These are phyloP conservation scores for Coemansia sp. DNA, from an alignment of 371 early-diverging fungal species.

Conservation along the genomic window DNA sequence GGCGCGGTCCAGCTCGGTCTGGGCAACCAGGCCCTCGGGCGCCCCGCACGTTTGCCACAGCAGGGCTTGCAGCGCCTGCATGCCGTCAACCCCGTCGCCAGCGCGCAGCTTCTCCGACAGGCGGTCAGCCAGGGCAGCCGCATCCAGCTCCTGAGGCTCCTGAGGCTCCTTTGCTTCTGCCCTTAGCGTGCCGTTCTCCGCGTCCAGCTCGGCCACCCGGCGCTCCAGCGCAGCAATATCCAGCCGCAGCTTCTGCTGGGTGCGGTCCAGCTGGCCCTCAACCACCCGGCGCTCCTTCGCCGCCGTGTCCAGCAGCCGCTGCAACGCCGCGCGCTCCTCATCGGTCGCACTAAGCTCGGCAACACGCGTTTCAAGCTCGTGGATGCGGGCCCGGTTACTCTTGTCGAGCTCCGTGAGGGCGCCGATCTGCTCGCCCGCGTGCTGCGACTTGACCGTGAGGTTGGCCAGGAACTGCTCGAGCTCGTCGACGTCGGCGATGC, in stretches of 20 bases:
- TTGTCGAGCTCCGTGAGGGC: constrained; percentile 48
- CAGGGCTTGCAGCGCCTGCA: not conserved
- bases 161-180: not conserved
- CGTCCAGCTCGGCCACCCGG: constrained; percentile 4
- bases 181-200: not conserved
- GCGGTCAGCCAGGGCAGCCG: constrained; percentile 8
- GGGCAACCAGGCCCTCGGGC: constrained; percentile 26
- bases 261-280: constrained; percentile 44
- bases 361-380: constrained; percentile 22
- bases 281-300: constrained; percentile 40
- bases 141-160: too few relatives aligned
- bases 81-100: not conserved
- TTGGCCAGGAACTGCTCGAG: constrained; percentile 48
- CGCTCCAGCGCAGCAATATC: constrained; percentile 26
- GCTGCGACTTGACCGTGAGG: constrained; percentile 44
- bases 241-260: constrained; percentile 31
- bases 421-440: constrained; percentile 50
- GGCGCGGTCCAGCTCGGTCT: constrained; percentile 14
- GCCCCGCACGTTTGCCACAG: constrained; percentile 18
- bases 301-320: constrained; percentile 22
- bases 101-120: constrained; percentile 9
- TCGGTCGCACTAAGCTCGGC: constrained; percentile 4
- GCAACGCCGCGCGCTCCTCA: constrained; percentile 8
- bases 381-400: constrained; percentile 25
- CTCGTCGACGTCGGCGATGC: constrained; percentile 51